Evolutionary conservation across 2,329 filamentous ascomycete species (phyloP).

Genomic region (Fusarium marasasianum): DNA sequence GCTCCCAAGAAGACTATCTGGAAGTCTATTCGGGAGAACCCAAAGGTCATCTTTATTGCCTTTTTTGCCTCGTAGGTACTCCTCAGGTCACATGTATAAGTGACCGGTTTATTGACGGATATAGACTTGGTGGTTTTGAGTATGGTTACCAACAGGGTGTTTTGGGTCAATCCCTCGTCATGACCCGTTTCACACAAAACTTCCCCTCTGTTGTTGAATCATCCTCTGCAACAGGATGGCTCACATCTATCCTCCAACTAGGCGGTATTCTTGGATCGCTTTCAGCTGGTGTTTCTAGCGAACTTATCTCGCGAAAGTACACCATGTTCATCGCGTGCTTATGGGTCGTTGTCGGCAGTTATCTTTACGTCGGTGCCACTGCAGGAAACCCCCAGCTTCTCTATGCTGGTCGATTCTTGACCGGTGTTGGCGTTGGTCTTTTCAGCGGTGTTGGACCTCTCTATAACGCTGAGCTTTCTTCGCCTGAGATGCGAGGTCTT

Average conservation of each 20-base stretch:
- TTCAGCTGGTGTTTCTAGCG: conserved; percentile 57
- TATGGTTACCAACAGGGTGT: conserved; percentile 60
- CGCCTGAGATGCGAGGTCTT: conserved; percentile 73
- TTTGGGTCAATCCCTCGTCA: conserved; percentile 62
- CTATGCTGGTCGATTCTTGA: conserved; percentile 60
- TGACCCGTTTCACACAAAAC: conserved; percentile 59
- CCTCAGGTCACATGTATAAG: too few species aligned
- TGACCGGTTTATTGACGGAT: background rate
- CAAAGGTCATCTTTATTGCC: conserved; percentile 40
- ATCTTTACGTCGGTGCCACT: conserved; percentile 55
- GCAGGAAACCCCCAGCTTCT: conserved; percentile 52
- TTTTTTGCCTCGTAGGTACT: conserved; percentile 39
- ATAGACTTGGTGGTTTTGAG: conserved; percentile 39
- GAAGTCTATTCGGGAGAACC: conserved; percentile 21
- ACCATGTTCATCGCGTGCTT: conserved; percentile 61
- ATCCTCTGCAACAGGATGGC: conserved; percentile 59
- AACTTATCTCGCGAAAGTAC: conserved; percentile 60
- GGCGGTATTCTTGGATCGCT: conserved; percentile 61
- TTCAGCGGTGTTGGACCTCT: conserved; percentile 57
- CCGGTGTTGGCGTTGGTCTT: conserved; percentile 58
- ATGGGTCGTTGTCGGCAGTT: conserved; percentile 58
- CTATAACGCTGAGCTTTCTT: conserved; percentile 63
- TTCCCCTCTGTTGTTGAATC: conserved; percentile 59
- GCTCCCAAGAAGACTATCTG: conserved; percentile 20
- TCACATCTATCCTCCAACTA: conserved; percentile 61